Evolutionary conservation across 345 rosid species (phyloP).

Genomic region (Euphorbia lathyris): DNA sequence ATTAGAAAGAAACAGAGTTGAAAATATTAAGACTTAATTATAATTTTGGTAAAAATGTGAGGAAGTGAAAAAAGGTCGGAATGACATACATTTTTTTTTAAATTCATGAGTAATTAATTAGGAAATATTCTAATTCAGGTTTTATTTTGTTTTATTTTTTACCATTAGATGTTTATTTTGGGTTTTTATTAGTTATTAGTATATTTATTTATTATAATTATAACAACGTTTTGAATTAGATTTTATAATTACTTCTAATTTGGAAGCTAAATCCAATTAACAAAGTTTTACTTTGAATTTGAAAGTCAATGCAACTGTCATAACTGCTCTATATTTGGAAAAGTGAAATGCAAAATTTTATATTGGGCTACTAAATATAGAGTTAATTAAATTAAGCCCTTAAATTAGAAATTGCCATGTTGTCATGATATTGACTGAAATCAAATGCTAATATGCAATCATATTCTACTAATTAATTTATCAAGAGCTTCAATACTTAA

Average conservation of each 20-base stretch:
- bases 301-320: too few species aligned
- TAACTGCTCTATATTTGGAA: too few species aligned
- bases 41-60: conserved; percentile 11
- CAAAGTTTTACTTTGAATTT: not conserved
- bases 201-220: too few species aligned
- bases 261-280: not conserved
- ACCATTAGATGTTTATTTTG: not conserved
- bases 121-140: conserved; percentile 1
- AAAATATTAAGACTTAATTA: not conserved
- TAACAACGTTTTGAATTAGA: not conserved
- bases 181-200: not conserved
- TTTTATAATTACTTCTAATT: not conserved
- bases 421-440: too few species aligned
- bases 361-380: too few species aligned
- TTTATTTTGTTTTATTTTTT: not conserved
- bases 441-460: too few species aligned
- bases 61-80: conserved; percentile 20
- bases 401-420: too few species aligned
- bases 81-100: not conserved
- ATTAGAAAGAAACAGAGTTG: not conserved
- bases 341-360: too few species aligned
- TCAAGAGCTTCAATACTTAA: too few species aligned
- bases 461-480: too few species aligned
- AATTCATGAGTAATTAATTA: not conserved
- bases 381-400: too few species aligned